Evolutionary conservation across 2,329 filamentous ascomycete species (phyloP), one percentile per base, ranked within the genome.

Genomic region (Xylaria sp.): DNA sequence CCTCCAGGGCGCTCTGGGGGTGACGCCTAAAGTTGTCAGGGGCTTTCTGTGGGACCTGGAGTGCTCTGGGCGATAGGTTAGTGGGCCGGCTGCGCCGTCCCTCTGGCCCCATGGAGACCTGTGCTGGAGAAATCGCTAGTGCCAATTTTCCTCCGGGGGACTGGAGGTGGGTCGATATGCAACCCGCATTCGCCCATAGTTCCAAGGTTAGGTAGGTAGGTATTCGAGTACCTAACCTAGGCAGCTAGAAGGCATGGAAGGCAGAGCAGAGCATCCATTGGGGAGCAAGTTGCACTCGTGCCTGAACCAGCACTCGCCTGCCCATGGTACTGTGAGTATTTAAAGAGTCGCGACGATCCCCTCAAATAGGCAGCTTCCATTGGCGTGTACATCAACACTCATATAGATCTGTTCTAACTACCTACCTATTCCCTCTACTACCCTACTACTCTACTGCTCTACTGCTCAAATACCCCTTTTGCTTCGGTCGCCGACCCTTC

Each of bases 161-260:
- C 55, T 46, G 52, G 58, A 60, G 58, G 58, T 60, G 58, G 55
- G 47, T 56, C 54, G 5, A 34, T 34, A 7, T 13, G 29, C 29
- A 13, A n/a, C 29, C 29, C 29, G 29, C 29, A 34, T 34, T 26
- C 3, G 29, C 29, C 29, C 29, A 34, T n/a, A 34, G 3, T 34
- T 34, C 29, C 8, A 34, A 13, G 16, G 16, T 13, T 4, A 34
- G 4, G 16, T 9, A 9, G 24, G 24, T 26, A 26, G 6, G 6
- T 26, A 26, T 9, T 6, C 24, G 9, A 6, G 24, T 26, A 9
- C 24, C 24, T 26, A 9, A 9, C 24, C 24, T 5, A 26, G 24
- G 6, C 9, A 26, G 5, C 24, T n/a, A n/a, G n/a, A n/a, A n/a
- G n/a, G 9, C 24, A 5, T 26, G 9, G 9, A 6, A 26, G 5